These are phyloP conservation scores for Cryptosporidium ryanae DNA, from an alignment of 169 alveolate species.

Conservation along the genomic window DNA sequence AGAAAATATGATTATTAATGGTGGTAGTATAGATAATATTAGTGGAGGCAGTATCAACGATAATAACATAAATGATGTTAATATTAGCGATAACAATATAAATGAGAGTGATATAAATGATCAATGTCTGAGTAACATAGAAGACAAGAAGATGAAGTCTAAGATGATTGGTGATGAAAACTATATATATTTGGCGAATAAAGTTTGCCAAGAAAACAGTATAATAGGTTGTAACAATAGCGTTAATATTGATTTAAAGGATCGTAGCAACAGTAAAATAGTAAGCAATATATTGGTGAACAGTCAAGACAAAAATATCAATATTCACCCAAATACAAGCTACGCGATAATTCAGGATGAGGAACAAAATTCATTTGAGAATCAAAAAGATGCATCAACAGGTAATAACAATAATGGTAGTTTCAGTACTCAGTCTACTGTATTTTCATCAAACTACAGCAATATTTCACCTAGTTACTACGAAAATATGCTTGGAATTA, in stretches of 20 bases:
- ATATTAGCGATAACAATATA: neutral
- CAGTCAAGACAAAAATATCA: neutral
- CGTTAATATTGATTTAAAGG: neutral
- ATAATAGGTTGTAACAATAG: slow-evolving; percentile 1
- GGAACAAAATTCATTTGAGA: neutral
- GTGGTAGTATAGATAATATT: neutral
- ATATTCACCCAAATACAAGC: neutral
- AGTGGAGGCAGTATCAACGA: neutral
- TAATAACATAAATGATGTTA: neutral
- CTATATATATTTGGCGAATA: too few species aligned
- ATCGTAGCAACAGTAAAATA: neutral
- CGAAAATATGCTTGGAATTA: slow-evolving; percentile 8
- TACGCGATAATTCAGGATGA: neutral
- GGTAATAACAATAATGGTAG: neutral
- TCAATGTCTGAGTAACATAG: too few species aligned
- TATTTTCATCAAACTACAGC: too few species aligned
- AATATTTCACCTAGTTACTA: slow-evolving; percentile 17
- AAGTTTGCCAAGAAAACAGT: neutral
- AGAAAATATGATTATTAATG: slow-evolving; percentile 6
- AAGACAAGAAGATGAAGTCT: too few species aligned
- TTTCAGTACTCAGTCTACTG: neutral
- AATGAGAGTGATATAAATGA: too few species aligned
- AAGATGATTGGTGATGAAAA: too few species aligned
- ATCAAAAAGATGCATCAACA: neutral
- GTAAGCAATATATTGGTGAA: neutral